Base-by-base conservation (phyloP, 768 basidiomycete genomes). In the Rhodocollybia butyracea region DNA sequence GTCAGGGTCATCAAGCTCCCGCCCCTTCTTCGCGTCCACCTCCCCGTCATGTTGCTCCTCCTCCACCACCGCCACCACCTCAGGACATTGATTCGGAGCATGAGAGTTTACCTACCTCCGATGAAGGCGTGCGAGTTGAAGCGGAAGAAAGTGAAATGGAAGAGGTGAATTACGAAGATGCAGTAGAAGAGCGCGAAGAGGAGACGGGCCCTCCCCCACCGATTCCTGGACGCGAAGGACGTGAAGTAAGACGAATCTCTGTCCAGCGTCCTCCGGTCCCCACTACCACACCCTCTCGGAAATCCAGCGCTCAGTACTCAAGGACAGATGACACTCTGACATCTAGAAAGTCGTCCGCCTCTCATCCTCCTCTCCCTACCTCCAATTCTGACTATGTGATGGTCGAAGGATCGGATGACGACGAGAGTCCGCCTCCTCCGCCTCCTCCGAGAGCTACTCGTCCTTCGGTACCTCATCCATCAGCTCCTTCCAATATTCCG, bases 131-230 rank as follows among this genome's bases (percentile, higher is more conserved):
- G 22, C 76, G 76, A 34, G 81, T 84, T 24, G 88, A 89, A 56
- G 81, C 78, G 5, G 86, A 88, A 62, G 87, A 89, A 61, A 88
- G 85, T 58, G 86, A 89, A 63, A 72, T 83, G 13, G 88, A 89
- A 60, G 86, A 89, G 59, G 80, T 86, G 8, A 73, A 69, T 8
- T 75, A 84, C 56, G 81, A 83, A 32, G 84, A 86, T 58, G 78
- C 73, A 8, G 68, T 70, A 50, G 76, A 80, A 54, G 69, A 70
- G 48, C 75, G 80, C 52, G 76, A 71, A 32, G 75, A 77, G 50
- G 80, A n/a, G n/a, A n/a, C 79, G 53, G 76, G 78, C 48, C 70
- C 69, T 3, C 77, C 82, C 0, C 83, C 85, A 22, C 80, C 83
- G 8, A 71, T 84, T 27, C 84, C 86, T 15, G 70, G 76, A 26